Evolutionary conservation across 2,329 filamentous ascomycete genomes (phyloP), one percentile per base, ranked within the genome.

Genomic region (Rhynchosporium graminicola): DNA sequence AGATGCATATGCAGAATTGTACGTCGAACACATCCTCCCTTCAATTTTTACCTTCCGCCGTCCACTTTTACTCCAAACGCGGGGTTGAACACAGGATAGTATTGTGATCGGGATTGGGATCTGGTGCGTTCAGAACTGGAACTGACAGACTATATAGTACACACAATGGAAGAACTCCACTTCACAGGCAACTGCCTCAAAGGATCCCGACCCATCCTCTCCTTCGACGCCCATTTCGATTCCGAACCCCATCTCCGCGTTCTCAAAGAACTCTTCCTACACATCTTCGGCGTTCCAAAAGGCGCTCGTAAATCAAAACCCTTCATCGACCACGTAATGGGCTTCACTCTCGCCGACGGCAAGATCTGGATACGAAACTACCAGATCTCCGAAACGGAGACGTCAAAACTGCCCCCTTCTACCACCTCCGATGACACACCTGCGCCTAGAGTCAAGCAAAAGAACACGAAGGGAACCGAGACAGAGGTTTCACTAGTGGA

Each of bases 131-230:
- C 8, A 9, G 43, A 46, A 45, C 60, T 40, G 13, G 28, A 33
- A 13, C 50, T 67, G 56, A 70, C 51, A 48, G 50, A 67, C 75
- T 75, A 38, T 75, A 73, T 69, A 90, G 83, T 97, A 73, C 93
- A 97, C 79, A 97, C 94, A 9, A 97, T 96, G 91, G 92, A 94
- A 73, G 95, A 99, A 77, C 82, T 99, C 42, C 91, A 97, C 74
- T 98, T 99, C 76, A 93, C 92, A 15, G 95, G 95, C 59, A 99
- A 99, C 80, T 97, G 93, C 75, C 80, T 98, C 65, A 97, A 97
- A 78, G 95, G 95, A 63, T 95, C 91, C 33, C 83, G 95, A 42
- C 94, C 95, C 1, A 82, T 99, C 45, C 86, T 99, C 61, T 95
- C 91, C 42, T 99, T 99, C 76, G 95, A 98, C 75, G 84, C 86